These are phyloP conservation scores for Aphanomyces euteiches DNA, from an alignment of 352 stramenopile genomes.

Conservation along the genomic window DNA sequence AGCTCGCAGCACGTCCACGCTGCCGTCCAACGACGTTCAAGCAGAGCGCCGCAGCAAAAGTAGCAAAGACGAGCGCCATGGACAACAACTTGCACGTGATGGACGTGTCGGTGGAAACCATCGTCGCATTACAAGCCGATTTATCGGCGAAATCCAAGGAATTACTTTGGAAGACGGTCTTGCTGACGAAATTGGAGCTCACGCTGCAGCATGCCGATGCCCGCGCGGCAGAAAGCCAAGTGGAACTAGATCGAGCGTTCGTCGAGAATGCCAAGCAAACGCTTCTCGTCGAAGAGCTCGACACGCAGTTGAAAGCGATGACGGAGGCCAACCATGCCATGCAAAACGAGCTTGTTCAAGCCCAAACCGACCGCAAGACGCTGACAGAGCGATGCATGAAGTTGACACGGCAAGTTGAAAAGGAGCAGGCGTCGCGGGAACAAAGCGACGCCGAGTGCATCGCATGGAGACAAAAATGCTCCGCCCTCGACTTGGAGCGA, in stretches of 20 bases:
- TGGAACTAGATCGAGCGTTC: conserved; percentile 3
- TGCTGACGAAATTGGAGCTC: neutral
- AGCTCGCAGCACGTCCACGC: neutral
- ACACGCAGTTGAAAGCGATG: neutral
- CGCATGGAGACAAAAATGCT: conserved; percentile 3
- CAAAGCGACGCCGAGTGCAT: neutral
- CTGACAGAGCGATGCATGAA: conserved; percentile 6
- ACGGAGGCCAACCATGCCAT: neutral
- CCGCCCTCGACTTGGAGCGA: neutral
- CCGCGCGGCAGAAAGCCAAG: conserved; percentile 3
- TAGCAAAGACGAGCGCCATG: too few relatives aligned
- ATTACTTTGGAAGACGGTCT: conserved; percentile 3
- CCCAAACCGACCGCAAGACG: neutral
- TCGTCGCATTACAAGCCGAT: conserved; percentile 4
- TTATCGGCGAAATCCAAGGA: neutral
- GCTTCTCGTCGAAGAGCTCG: neutral
- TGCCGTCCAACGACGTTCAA: conserved; percentile 1
- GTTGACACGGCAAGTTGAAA: neutral
- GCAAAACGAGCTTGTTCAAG: neutral
- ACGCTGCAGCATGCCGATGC: conserved; percentile 1
- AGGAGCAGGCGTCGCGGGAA: neutral
- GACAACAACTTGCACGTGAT: too few relatives aligned
- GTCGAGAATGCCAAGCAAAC: conserved; percentile 9
- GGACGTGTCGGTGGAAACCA: neutral
- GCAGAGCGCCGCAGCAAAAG: neutral